A percentile compares a stretch with the other conserved stretches of the same genome.
These are phyloP conservation scores for Vigna reflexopilosa DNA, from an alignment of 306 rosid genomes.

Conservation along the genomic window DNA sequence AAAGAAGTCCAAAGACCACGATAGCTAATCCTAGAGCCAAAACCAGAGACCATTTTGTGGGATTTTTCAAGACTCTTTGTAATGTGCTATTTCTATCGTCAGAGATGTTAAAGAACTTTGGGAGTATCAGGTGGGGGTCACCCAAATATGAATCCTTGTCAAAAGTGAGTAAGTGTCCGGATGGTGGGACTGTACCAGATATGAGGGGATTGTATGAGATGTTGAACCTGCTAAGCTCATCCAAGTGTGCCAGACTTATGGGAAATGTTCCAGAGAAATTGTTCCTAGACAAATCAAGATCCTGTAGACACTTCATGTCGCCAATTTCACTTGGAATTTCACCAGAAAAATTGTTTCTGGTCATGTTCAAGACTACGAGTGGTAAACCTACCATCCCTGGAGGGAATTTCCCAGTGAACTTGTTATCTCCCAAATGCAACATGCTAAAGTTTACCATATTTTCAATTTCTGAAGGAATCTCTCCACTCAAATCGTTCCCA, in stretches of 20 bases:
- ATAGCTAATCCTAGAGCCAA: constrained; percentile 51
- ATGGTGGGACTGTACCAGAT: constrained; percentile 63
- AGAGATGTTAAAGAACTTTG: constrained; percentile 49
- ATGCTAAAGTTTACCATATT: constrained; percentile 70
- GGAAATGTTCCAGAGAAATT: constrained; percentile 87
- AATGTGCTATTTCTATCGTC: neutral
- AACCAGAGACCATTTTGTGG: constrained; percentile 46
- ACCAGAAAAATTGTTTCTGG: constrained; percentile 71
- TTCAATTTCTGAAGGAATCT: constrained; percentile 68
- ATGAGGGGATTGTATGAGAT: constrained; percentile 80
- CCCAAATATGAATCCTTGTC: constrained; percentile 75
- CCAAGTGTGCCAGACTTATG: constrained; percentile 63
- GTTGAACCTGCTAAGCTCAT: constrained; percentile 77
- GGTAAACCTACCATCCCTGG: constrained; percentile 57
- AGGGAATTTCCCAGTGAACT: constrained; percentile 73
- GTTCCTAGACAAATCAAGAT: constrained; percentile 83
- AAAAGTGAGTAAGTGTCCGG: constrained; percentile 74
- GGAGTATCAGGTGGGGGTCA: constrained; percentile 62
- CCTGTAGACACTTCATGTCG: constrained; percentile 61
- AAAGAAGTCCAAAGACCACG: constrained; percentile 58
- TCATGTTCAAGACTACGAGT: constrained; percentile 69
- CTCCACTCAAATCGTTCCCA: constrained; percentile 75
- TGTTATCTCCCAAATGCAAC: constrained; percentile 74
- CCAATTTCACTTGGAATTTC: constrained; percentile 73
- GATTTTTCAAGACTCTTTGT: constrained; percentile 10